A percentile compares a stretch with the other conserved stretches of the same genome.
Conservation (phyloP, 176 grass and related monocot genomes). For the Tillandsia leiboldiana region DNA sequence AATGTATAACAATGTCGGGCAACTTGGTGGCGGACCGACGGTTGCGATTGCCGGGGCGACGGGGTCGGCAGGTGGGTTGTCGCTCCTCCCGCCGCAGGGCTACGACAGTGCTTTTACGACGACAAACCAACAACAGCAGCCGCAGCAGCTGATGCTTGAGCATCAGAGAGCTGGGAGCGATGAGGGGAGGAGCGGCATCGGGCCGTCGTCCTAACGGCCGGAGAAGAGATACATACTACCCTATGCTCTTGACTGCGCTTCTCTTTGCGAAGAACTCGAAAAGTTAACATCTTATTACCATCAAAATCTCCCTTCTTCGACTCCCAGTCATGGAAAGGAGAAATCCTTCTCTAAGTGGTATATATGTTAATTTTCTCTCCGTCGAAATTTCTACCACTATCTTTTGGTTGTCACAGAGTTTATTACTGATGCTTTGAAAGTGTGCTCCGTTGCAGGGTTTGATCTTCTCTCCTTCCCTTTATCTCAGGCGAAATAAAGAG, state of each 20-base stretch:
- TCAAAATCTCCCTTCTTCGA: too few relatives aligned
- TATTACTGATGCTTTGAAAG: neutral
- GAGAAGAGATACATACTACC: neutral
- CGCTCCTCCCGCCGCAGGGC: slow-evolving; percentile 6
- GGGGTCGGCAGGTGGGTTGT: neutral
- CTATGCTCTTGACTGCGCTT: neutral
- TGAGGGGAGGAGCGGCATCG: slow-evolving; percentile 22
- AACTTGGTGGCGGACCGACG: neutral
- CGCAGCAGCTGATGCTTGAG: neutral
- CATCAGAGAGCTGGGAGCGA: slow-evolving; percentile 17
- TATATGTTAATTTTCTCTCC: too few relatives aligned
- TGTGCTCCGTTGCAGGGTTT: neutral
- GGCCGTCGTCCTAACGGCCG: slow-evolving; percentile 16
- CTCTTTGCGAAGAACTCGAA: neutral
- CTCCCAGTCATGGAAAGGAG: too few relatives aligned
- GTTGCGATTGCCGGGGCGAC: neutral
- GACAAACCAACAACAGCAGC: neutral
- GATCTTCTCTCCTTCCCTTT: neutral
- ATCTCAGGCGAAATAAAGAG: too few relatives aligned
- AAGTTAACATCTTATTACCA: neutral
- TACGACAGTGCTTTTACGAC: slow-evolving; percentile 20
- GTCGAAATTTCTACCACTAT: neutral
- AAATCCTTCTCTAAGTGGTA: too few relatives aligned
- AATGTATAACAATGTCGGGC: neutral
- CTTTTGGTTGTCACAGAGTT: neutral